Percentiles rank a stretch among this genome's conserved stretches.
Evolutionary conservation across 2,329 filamentous ascomycete genomes (phyloP).

Genomic region (Colletotrichum camelliae): DNA sequence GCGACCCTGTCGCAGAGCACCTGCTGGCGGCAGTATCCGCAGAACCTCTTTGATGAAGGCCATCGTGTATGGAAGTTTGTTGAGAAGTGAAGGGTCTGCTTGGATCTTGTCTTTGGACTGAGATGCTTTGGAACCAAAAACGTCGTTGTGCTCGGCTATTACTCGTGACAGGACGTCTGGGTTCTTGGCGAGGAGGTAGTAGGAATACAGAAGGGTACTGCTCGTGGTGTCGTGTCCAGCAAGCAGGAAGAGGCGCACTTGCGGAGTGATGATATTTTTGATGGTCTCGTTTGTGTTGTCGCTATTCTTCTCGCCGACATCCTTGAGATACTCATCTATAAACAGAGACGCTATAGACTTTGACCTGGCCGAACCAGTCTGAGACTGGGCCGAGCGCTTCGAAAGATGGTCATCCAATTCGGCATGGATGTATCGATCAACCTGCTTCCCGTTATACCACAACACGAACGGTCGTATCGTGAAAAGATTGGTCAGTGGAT

Average conservation of each 20-base stretch:
- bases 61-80: constrained; percentile 54
- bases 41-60: constrained; percentile 62
- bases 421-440: background rate
- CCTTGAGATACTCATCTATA: background rate
- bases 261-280: constrained; percentile 23
- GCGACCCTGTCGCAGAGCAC: constrained; percentile 43
- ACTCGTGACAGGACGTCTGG: constrained; percentile 26
- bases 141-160: constrained; percentile 35
- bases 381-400: background rate
- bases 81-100: constrained; percentile 49
- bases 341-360: background rate
- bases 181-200: constrained; percentile 27
- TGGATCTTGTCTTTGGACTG: constrained; percentile 42
- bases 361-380: background rate
- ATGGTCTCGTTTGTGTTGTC: background rate
- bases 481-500: background rate
- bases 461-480: background rate
- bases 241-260: constrained; percentile 36
- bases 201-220: constrained; percentile 29
- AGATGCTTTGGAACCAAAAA: constrained; percentile 50
- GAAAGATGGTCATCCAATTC: background rate
- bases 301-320: background rate
- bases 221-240: constrained; percentile 38
- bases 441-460: background rate
- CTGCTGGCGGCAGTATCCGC: constrained; percentile 57